A percentile compares a stretch with the other conserved stretches of the same genome.
phyloP scores from a whole-genome alignment of 1,284 basidiomycete genomes.

The Mycena citricolor region DNA sequence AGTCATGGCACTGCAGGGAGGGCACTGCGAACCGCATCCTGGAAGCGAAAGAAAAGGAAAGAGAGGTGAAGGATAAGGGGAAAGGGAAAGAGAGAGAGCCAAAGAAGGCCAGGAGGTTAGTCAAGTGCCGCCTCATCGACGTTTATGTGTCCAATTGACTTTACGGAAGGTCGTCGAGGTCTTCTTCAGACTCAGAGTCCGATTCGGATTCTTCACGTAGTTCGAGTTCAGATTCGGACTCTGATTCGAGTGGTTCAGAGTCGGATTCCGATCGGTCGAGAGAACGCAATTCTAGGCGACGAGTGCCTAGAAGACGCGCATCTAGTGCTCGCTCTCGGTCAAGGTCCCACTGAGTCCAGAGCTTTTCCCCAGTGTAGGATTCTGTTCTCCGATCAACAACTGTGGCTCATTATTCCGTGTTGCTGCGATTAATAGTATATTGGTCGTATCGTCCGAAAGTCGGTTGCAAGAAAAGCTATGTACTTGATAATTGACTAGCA shows the following conservation, averaged over 20 bases:
- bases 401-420: slow-evolving; percentile 17
- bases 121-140: too few species aligned
- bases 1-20: slow-evolving; percentile 38
- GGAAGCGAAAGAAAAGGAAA: slow-evolving; percentile 70
- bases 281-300: slow-evolving; percentile 46
- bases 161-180: too few species aligned
- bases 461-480: too few species aligned
- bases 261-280: slow-evolving; percentile 39
- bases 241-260: slow-evolving; percentile 38
- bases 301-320: slow-evolving; percentile 35
- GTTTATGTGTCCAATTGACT: too few species aligned
- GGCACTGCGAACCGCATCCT: slow-evolving; percentile 75
- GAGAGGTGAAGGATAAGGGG: slow-evolving; percentile 38
- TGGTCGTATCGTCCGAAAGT: too few species aligned
- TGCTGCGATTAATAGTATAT: slow-evolving; percentile 22
- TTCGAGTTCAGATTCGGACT: slow-evolving; percentile 48
- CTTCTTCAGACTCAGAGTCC: too few species aligned
- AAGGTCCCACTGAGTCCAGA: slow-evolving; percentile 4
- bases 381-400: too few species aligned
- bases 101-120: slow-evolving; percentile 59
- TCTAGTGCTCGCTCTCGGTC: slow-evolving; percentile 40
- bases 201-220: too few species aligned
- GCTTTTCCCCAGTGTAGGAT: not conserved
- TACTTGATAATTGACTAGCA: slow-evolving; percentile 14
- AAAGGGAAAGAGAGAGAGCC: slow-evolving; percentile 37